A percentile compares a stretch with the other conserved stretches of the same genome.
Conservation (phyloP, 73 alveolate species). For the Breviolum minutum region DNA sequence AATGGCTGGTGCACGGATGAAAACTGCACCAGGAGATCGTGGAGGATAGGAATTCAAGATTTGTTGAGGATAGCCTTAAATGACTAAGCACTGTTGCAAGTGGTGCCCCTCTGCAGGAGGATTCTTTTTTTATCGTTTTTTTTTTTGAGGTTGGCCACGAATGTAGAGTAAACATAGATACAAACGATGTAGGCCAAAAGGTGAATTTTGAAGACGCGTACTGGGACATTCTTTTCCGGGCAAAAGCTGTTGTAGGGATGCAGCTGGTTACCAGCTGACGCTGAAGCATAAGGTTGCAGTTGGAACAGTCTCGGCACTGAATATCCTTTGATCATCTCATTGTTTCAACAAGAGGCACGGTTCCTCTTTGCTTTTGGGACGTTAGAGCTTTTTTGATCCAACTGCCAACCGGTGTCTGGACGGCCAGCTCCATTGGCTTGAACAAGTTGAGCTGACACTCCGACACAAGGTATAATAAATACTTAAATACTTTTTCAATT, state of each 20-base stretch:
- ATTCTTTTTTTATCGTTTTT: too few relatives aligned
- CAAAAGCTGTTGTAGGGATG: not conserved
- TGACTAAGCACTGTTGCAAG: not conserved
- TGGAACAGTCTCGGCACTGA: not conserved
- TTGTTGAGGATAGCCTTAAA: not conserved
- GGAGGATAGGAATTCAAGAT: not conserved
- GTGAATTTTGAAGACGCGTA: too few relatives aligned
- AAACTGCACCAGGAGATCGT: constrained; percentile 18
- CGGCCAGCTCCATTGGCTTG: constrained; percentile 17
- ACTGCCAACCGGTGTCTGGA: constrained; percentile 47
- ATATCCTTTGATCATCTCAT: too few relatives aligned
- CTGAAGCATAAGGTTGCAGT: constrained; percentile 7
- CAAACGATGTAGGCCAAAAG: too few relatives aligned
- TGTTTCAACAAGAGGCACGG: too few relatives aligned
- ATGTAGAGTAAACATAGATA: too few relatives aligned
- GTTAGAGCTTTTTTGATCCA: not conserved
- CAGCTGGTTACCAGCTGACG: constrained; percentile 29
- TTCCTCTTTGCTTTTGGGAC: too few relatives aligned
- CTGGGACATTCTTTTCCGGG: too few relatives aligned
- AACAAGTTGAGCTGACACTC: not conserved
- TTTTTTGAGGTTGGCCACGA: too few relatives aligned
- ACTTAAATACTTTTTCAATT: not conserved
- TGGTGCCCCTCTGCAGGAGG: not conserved
- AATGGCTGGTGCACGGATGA: constrained; percentile 93
- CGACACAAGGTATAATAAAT: not conserved